phyloP scores from a whole-genome alignment of 768 basidiomycete species.

The Daedalea quercina region DNA sequence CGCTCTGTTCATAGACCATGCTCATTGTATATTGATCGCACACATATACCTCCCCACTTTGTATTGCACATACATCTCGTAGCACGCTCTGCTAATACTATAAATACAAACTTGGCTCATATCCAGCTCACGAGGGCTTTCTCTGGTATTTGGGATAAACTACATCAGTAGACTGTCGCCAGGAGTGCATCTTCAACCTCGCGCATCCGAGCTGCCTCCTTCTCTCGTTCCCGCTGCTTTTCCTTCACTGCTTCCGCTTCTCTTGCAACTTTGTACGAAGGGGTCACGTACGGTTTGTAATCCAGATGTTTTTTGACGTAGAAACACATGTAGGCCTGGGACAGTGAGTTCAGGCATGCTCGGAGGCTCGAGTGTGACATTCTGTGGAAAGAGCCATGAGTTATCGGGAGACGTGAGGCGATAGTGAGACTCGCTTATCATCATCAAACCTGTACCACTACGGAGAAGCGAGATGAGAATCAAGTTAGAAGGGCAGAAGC shows the following conservation, averaged over 20 bases:
- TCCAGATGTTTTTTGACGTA: constrained; percentile 88
- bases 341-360: constrained; percentile 63
- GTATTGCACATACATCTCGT: neutral
- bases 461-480: neutral
- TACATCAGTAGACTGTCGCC: constrained; percentile 30
- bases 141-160: neutral
- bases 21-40: constrained; percentile 3
- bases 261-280: constrained; percentile 58
- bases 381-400: constrained; percentile 28
- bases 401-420: constrained; percentile 3
- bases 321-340: constrained; percentile 91
- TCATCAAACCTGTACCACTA: constrained; percentile 96
- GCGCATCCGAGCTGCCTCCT: constrained; percentile 42
- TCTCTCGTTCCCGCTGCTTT: constrained; percentile 46
- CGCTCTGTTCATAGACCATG: neutral
- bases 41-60: constrained; percentile 8
- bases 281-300: constrained; percentile 66
- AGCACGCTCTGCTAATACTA: neutral
- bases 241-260: constrained; percentile 63
- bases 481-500: neutral
- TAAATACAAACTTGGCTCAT: neutral
- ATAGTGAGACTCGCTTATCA: constrained; percentile 60
- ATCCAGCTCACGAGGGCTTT: neutral
- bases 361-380: constrained; percentile 67
- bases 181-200: constrained; percentile 65